phyloP scores from a whole-genome alignment of 164 flowering plant genomes.

The Houttuynia cordata region DNA sequence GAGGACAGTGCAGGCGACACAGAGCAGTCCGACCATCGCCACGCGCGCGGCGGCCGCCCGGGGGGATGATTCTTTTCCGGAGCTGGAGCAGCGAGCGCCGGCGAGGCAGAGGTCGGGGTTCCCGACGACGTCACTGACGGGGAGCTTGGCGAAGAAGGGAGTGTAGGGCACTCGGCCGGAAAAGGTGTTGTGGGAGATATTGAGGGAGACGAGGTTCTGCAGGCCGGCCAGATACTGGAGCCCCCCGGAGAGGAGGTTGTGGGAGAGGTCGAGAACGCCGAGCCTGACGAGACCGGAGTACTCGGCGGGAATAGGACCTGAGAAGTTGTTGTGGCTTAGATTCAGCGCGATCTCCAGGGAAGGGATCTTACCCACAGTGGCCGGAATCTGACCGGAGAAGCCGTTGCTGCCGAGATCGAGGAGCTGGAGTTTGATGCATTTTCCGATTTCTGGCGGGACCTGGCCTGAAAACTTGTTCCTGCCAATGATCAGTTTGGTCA shows the following conservation, averaged over 20 bases:
- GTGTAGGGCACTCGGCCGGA: constrained; percentile 80
- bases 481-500: constrained; percentile 54
- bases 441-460: constrained; percentile 54
- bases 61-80: constrained; percentile 14
- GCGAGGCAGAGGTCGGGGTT: constrained; percentile 55
- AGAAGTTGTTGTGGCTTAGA: constrained; percentile 66
- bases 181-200: constrained; percentile 77
- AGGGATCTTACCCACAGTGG: constrained; percentile 55
- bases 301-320: constrained; percentile 55
- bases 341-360: constrained; percentile 75
- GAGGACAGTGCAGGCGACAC: constrained; percentile 49
- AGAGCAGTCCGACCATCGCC: constrained; percentile 51
- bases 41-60: constrained; percentile 26
- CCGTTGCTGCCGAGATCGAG: constrained; percentile 62
- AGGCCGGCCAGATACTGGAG: constrained; percentile 44
- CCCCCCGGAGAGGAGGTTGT: constrained; percentile 58
- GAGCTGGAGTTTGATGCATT: constrained; percentile 57
- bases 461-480: constrained; percentile 54
- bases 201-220: constrained; percentile 81
- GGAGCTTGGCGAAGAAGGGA: constrained; percentile 69
- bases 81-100: constrained; percentile 23
- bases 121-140: constrained; percentile 46
- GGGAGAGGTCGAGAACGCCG: constrained; percentile 71
- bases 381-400: constrained; percentile 66
- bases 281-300: constrained; percentile 55